Percentiles rank a stretch among this genome's conserved stretches.
These are phyloP conservation scores for Globisporangium recalcitrans DNA, from an alignment of 352 stramenopile species.

Conservation along the genomic window DNA sequence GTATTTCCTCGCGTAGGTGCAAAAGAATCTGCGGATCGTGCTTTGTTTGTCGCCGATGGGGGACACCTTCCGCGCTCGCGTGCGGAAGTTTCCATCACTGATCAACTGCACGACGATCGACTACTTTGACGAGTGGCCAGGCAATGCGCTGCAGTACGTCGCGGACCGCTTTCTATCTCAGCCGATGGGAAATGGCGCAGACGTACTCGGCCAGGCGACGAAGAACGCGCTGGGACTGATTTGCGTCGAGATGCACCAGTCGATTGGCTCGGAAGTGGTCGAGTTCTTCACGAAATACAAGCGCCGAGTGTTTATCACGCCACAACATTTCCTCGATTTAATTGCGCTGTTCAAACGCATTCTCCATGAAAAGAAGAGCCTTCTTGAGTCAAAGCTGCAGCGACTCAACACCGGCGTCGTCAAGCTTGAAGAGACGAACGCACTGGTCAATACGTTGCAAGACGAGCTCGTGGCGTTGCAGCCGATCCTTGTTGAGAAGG, in stretches of 20 bases:
- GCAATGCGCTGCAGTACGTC: constrained; percentile 79
- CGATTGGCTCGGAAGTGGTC: constrained; percentile 15
- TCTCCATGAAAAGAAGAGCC: constrained; percentile 45
- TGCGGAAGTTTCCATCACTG: constrained; percentile 90
- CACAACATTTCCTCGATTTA: constrained; percentile 88
- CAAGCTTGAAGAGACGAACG: constrained; percentile 72
- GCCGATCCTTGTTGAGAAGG: constrained; percentile 58
- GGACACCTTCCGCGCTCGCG: constrained; percentile 72
- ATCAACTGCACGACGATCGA: constrained; percentile 93
- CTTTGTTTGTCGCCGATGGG: constrained; percentile 85
- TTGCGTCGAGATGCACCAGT: constrained; percentile 58
- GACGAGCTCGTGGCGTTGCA: constrained; percentile 84
- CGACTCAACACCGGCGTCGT: constrained; percentile 57
- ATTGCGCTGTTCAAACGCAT: constrained; percentile 84
- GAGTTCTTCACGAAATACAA: constrained; percentile 33
- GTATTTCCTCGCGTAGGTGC: constrained; percentile 76
- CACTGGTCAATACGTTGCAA: constrained; percentile 51
- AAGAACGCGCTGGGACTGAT: constrained; percentile 29
- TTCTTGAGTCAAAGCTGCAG: constrained; percentile 41
- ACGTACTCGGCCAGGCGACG: constrained; percentile 9
- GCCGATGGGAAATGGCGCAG: neutral
- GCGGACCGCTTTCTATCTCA: constrained; percentile 54
- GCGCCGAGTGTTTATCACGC: constrained; percentile 58
- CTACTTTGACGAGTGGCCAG: constrained; percentile 92
- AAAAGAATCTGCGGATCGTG: constrained; percentile 88